Conservation (phyloP, 805 yeast genomes). For the Hanseniaspora pseudoguilliermondii region DNA sequence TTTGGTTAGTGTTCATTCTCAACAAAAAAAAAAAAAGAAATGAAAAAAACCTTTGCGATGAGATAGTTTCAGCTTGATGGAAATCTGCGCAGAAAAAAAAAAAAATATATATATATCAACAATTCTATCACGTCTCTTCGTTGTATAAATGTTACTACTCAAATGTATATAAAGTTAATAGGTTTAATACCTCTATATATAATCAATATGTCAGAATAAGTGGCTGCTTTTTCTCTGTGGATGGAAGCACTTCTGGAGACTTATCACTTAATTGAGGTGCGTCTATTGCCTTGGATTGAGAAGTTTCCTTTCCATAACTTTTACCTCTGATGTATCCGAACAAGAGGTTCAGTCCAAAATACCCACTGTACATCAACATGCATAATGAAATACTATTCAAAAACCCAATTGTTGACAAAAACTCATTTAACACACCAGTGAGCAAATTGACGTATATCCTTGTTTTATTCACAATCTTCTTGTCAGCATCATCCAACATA, state of each 20-base stretch:
- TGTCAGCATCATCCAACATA: slow-evolving; percentile 9
- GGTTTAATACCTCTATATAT: no score
- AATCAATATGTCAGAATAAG: background rate
- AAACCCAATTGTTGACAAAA: slow-evolving; percentile 1
- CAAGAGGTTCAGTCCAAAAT: background rate
- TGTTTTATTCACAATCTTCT: slow-evolving; percentile 5
- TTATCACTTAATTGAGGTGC: background rate
- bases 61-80: no score
- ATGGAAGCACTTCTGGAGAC: background rate
- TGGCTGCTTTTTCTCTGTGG: background rate
- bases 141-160: background rate
- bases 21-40: no score
- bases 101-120: no score
- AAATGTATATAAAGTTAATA: background rate
- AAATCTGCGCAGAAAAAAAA: no score
- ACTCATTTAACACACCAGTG: background rate
- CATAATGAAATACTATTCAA: background rate
- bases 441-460: background rate
- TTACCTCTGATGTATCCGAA: slow-evolving; percentile 9
- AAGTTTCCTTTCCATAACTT: slow-evolving; percentile 1
- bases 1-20: no score
- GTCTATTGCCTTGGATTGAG: background rate
- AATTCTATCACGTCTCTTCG: no score
- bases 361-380: slow-evolving; percentile 4
- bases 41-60: no score